phyloP scores from a whole-genome alignment of 352 stramenopile species.

The Phytophthora cryptogea region DNA sequence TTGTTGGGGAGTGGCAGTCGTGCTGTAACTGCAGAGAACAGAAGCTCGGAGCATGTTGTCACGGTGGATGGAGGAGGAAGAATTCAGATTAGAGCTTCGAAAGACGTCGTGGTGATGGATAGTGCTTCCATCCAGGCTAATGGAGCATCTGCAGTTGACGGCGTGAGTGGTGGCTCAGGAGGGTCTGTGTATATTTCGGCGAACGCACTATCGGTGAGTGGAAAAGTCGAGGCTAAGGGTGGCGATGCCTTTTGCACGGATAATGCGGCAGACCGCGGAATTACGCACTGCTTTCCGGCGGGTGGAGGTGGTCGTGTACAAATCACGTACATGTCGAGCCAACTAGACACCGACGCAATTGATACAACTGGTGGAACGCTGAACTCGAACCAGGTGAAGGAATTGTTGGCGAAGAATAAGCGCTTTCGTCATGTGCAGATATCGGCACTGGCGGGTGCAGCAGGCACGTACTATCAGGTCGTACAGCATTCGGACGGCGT shows the following conservation, averaged over 20 bases:
- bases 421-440: slow-evolving; percentile 45
- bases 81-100: slow-evolving; percentile 68
- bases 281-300: slow-evolving; percentile 55
- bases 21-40: slow-evolving; percentile 11
- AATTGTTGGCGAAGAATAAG: slow-evolving; percentile 31
- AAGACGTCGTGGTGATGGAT: slow-evolving; percentile 71
- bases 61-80: slow-evolving; percentile 51
- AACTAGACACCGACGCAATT: slow-evolving; percentile 56
- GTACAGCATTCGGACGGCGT: slow-evolving; percentile 52
- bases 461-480: slow-evolving; percentile 70
- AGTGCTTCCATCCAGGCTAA: slow-evolving; percentile 55
- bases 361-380: slow-evolving; percentile 60
- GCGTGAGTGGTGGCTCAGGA: slow-evolving; percentile 52
- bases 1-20: slow-evolving; percentile 56
- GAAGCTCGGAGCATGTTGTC: slow-evolving; percentile 9
- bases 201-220: slow-evolving; percentile 49
- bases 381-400: slow-evolving; percentile 16
- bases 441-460: slow-evolving; percentile 49
- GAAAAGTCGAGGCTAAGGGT: slow-evolving; percentile 51
- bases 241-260: slow-evolving; percentile 54
- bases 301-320: slow-evolving; percentile 70
- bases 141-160: slow-evolving; percentile 42
- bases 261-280: slow-evolving; percentile 23
- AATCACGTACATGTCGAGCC: slow-evolving; percentile 70
- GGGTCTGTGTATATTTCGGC: slow-evolving; percentile 59